A percentile compares a stretch with the other conserved stretches of the same genome.
Conservation (phyloP, 345 rosid genomes). For the Gossypium rotundifolium region DNA sequence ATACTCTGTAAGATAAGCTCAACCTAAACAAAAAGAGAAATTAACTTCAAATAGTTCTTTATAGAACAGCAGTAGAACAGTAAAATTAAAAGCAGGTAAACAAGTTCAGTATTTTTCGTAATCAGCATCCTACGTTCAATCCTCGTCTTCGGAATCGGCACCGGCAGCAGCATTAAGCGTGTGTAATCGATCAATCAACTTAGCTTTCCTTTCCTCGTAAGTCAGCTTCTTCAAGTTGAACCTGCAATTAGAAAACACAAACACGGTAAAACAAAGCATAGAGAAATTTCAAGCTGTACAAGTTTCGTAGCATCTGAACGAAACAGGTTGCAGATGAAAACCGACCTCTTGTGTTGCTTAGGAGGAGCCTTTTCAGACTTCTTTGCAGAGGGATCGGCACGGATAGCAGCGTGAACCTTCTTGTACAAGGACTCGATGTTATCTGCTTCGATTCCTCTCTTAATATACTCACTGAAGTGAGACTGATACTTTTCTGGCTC, state of each 20-base stretch:
- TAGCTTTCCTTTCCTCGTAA: conserved; percentile 66
- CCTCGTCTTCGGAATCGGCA: conserved; percentile 43
- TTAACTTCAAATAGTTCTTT: background rate
- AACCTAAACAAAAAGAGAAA: too few species aligned
- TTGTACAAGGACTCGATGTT: conserved; percentile 51
- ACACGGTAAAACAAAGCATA: background rate
- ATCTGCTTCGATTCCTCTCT: conserved; percentile 54
- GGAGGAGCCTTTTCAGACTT: conserved; percentile 45
- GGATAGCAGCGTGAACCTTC: conserved; percentile 73
- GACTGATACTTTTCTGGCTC: conserved; percentile 70
- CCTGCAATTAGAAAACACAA: conserved; percentile 30
- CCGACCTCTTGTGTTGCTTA: conserved; percentile 62
- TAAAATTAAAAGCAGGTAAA: background rate
- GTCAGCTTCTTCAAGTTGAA: conserved; percentile 79
- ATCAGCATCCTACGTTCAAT: conserved; percentile 18
- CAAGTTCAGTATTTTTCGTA: background rate
- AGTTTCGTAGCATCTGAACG: background rate
- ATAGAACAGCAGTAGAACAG: background rate
- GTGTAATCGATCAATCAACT: conserved; percentile 62
- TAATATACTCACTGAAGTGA: conserved; percentile 58
- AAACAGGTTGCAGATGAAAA: background rate
- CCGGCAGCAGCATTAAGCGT: conserved; percentile 50
- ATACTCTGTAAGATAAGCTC: too few species aligned
- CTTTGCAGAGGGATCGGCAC: conserved; percentile 55
- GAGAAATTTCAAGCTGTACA: background rate